phyloP scores from a whole-genome alignment of 192 early-diverging fungal genomes.

The Pilobolus umbonatus region DNA sequence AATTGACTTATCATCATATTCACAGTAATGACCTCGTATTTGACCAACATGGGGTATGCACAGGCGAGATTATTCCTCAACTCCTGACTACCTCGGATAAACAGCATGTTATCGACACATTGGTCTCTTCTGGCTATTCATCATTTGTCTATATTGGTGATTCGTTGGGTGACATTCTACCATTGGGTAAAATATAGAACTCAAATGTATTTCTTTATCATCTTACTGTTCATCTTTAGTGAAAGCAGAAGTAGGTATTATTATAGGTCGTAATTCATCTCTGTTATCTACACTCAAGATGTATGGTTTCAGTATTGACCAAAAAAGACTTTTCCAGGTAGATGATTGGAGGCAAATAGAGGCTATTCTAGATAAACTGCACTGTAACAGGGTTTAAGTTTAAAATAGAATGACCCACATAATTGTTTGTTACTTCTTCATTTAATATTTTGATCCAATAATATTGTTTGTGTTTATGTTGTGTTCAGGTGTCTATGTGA shows the following conservation, averaged over 20 bases:
- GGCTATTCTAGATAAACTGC: background rate
- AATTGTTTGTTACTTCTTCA: too few relatives aligned
- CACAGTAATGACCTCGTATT: conserved; percentile 17
- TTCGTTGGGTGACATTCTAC: conserved; percentile 12
- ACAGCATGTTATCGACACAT: background rate
- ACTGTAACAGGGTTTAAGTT: background rate
- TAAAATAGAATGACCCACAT: too few relatives aligned
- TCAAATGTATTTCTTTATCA: background rate
- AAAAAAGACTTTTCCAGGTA: background rate
- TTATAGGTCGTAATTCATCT: conserved; percentile 15
- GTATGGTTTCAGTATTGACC: conserved; percentile 1
- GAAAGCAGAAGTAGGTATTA: conserved; percentile 13
- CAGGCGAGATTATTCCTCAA: conserved; percentile 11
- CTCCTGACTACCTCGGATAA: conserved; percentile 18
- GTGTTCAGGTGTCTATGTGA: background rate
- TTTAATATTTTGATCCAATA: background rate
- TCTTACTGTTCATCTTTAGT: conserved; percentile 1
- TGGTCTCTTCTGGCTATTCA: background rate
- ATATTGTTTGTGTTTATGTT: conserved; percentile 3
- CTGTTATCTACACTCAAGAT: conserved; percentile 2
- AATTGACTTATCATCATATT: background rate
- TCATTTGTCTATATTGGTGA: conserved; percentile 24
- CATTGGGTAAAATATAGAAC: conserved; percentile 6
- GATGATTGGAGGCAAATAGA: conserved; percentile 11
- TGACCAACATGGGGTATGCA: background rate